Conservation (phyloP, 2,329 filamentous ascomycete species). For the Fusarium sublunatum region DNA sequence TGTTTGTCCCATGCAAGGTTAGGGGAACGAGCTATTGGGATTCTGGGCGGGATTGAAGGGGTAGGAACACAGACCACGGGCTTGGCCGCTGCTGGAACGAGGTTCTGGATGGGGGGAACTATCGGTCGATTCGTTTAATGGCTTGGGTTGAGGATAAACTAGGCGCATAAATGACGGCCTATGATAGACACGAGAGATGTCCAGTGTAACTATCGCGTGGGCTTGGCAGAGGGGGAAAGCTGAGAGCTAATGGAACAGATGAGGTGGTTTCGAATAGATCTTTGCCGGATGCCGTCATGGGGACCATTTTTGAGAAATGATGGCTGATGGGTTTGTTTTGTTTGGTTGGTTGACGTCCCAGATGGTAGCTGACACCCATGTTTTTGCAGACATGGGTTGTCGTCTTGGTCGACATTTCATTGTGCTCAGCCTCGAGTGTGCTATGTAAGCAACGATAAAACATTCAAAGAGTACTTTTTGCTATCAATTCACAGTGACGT, state of each 20-base stretch:
- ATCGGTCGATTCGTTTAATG: constrained; percentile 28
- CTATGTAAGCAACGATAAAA: too few species aligned
- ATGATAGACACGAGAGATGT: constrained; percentile 15
- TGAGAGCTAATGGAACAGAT: constrained; percentile 8
- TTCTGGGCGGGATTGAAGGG: neutral
- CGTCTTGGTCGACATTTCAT: constrained; percentile 6
- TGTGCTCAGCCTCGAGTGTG: constrained; percentile 14
- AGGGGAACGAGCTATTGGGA: constrained; percentile 2
- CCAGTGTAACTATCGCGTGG: neutral
- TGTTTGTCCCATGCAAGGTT: constrained; percentile 9
- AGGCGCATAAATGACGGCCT: constrained; percentile 12
- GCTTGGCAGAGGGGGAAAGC: constrained; percentile 1
- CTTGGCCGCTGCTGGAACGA: constrained; percentile 13
- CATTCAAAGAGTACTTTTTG: too few species aligned
- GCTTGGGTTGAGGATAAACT: constrained; percentile 10
- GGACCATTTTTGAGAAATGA: constrained; percentile 29
- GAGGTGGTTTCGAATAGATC: constrained; percentile 13
- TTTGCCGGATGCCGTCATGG: constrained; percentile 27
- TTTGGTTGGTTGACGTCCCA: constrained; percentile 12
- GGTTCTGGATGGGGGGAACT: constrained; percentile 25
- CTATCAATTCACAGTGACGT: too few species aligned
- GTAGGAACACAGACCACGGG: constrained; percentile 27
- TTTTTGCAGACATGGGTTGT: constrained; percentile 20
- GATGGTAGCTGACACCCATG: constrained; percentile 19
- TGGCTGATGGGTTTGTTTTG: constrained; percentile 28